Evolutionary conservation across 768 basidiomycete species (phyloP), one percentile per base, ranked within the genome.

Genomic region (Hygrocybe coccinea): DNA sequence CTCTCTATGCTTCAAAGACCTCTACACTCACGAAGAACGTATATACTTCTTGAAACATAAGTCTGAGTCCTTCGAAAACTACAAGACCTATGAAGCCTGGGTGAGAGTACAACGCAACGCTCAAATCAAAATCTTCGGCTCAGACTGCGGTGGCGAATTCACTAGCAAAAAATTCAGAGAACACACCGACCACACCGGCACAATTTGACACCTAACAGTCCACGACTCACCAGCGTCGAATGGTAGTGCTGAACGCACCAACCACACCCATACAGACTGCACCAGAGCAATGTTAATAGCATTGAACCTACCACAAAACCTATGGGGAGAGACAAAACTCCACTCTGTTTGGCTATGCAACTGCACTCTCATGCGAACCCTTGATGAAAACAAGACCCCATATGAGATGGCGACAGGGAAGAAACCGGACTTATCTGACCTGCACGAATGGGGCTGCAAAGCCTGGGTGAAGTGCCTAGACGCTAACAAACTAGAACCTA

Each of bases 271-370:
- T 29, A 8, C 66, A 1, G 64, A 66, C 24, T 46, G 47, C 29
- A 56, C 61, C 25, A 59, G 59, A 48, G 67, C 70, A 1, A 68
- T 76, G 65, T 55, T 74, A 1, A 54, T 66, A 33, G 59, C 52
- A 25, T 49, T 24, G 5, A 29, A 29, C 8, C 29, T 29, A 29
- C 29, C 29, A 29, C 29, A 59, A 14, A 60, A 35, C 25, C 62
- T 78, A 0, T 80, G 76, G 77, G 72, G 67, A 1, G 68, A 77
- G 17, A 72, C 70, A 0, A 59, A 71, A 0, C 48, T 46, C 1
- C 67, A 77, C 54, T 68, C 65, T 0, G 61, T 69, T 0, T 77
- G 73, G 65, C 33, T 78, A 24, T 63, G 67, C 55, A 77, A 77
- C 54, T 39, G 65, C 1, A 69, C 66, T 1, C 57, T 56, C 5